Evolutionary conservation across 129 eudicot genomes (phyloP).

Genomic region (Flaveria brownii): DNA sequence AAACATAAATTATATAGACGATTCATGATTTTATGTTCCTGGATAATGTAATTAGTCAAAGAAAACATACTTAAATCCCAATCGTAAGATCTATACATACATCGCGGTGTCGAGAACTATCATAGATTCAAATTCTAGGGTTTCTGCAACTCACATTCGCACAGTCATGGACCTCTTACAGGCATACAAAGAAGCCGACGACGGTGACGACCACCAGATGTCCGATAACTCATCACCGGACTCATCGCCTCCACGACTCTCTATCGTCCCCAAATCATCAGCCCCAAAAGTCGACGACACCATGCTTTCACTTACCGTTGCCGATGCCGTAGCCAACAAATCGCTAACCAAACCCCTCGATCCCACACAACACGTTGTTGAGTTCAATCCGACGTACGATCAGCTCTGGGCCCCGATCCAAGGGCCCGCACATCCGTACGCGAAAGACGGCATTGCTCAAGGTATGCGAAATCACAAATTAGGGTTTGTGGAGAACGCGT

Average conservation of each 20-base stretch:
- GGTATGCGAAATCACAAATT: constrained; percentile 95
- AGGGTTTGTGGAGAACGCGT: constrained; percentile 86
- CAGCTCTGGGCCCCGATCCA: constrained; percentile 95
- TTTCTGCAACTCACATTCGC: constrained; percentile 13
- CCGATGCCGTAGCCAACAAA: constrained; percentile 46
- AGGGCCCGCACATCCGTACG: constrained; percentile 94
- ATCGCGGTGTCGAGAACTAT: background rate
- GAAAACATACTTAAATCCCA: too few species aligned
- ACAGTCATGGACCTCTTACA: constrained; percentile 42
- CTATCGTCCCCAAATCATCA: constrained; percentile 75
- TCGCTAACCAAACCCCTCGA: constrained; percentile 68
- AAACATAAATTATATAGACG: too few species aligned
- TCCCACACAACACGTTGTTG: constrained; percentile 78
- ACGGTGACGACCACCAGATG: constrained; percentile 28
- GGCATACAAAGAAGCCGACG: constrained; percentile 41
- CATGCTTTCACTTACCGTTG: constrained; percentile 70
- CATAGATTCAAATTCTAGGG: constrained; percentile 34
- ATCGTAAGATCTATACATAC: too few species aligned
- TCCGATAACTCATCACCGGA: constrained; percentile 48
- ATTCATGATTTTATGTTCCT: too few species aligned
- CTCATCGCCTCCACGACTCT: constrained; percentile 66
- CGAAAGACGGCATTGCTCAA: constrained; percentile 96
- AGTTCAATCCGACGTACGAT: constrained; percentile 89
- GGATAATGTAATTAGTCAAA: too few species aligned
- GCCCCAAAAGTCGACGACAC: constrained; percentile 96